Evolutionary conservation across 495 filamentous ascomycete genomes (phyloP).

Genomic region (Neurospora sp.): DNA sequence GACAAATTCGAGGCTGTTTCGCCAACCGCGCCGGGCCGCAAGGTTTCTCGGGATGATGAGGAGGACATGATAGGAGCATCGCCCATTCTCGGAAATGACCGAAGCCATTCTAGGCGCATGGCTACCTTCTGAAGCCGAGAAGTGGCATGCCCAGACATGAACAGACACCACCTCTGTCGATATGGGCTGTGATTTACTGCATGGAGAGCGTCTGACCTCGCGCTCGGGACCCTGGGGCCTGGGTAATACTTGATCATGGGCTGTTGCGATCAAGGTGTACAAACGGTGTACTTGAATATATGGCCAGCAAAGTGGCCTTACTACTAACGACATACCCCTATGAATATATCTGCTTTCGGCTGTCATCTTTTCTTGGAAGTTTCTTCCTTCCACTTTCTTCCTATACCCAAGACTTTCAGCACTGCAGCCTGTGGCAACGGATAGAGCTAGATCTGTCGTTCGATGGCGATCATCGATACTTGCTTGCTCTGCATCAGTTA

Average conservation of each 20-base stretch:
- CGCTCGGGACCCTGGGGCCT: neutral
- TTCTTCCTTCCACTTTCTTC: neutral
- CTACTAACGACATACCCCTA: neutral
- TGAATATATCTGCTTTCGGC: neutral
- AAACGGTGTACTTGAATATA: neutral
- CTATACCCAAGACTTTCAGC: neutral
- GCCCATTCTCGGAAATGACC: slow-evolving; percentile 39
- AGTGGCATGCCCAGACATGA: neutral
- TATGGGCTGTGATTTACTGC: neutral
- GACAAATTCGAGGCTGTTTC: slow-evolving; percentile 38
- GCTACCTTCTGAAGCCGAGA: slow-evolving; percentile 49
- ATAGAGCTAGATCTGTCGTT: neutral
- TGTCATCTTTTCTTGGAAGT: neutral
- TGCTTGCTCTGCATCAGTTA: neutral
- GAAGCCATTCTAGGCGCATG: slow-evolving; percentile 56
- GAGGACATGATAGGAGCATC: slow-evolving; percentile 43
- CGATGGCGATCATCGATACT: neutral
- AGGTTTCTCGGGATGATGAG: slow-evolving; percentile 27
- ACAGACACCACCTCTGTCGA: neutral
- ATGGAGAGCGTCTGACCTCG: neutral
- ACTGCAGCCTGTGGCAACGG: neutral
- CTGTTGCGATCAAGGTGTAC: neutral
- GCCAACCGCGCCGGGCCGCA: slow-evolving; percentile 57
- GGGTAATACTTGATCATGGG: neutral
- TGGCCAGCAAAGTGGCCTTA: neutral